A percentile compares a stretch with the other conserved stretches of the same genome.
Evolutionary conservation across 306 rosid species (phyloP).

Genomic region (Castanopsis chinensis): DNA sequence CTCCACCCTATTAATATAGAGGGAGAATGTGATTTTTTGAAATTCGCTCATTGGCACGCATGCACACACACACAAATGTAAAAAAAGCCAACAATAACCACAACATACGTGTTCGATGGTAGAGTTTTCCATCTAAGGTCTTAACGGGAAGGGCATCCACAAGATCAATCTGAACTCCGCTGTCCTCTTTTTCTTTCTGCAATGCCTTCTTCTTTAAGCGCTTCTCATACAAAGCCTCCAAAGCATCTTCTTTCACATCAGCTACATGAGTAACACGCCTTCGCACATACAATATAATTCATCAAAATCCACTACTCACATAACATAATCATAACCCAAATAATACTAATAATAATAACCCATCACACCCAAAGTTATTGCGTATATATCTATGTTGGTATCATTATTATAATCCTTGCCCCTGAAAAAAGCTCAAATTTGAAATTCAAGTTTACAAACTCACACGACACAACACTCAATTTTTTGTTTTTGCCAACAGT

Average conservation of each 20-base stretch:
- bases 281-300: conserved; percentile 2
- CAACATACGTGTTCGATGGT: conserved; percentile 55
- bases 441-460: no score
- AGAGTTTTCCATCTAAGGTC: conserved; percentile 69
- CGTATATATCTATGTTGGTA: no score
- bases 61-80: not conserved
- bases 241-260: conserved; percentile 76
- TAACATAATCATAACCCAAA: not conserved
- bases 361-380: not conserved
- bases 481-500: no score
- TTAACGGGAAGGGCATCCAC: conserved; percentile 93
- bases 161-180: conserved; percentile 59
- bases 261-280: conserved; percentile 97
- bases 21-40: no score
- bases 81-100: not conserved
- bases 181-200: conserved; percentile 59
- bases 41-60: no score
- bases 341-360: not conserved
- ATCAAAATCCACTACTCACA: not conserved
- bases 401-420: no score
- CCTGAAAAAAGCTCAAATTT: no score
- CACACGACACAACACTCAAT: no score
- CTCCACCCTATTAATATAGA: no score
- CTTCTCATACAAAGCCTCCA: conserved; percentile 86
- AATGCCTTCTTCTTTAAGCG: conserved; percentile 56